A percentile compares a stretch with the other conserved stretches of the same genome.
Evolutionary conservation across 306 rosid genomes (phyloP).

Genomic region (Pachyrhizus erosus): DNA sequence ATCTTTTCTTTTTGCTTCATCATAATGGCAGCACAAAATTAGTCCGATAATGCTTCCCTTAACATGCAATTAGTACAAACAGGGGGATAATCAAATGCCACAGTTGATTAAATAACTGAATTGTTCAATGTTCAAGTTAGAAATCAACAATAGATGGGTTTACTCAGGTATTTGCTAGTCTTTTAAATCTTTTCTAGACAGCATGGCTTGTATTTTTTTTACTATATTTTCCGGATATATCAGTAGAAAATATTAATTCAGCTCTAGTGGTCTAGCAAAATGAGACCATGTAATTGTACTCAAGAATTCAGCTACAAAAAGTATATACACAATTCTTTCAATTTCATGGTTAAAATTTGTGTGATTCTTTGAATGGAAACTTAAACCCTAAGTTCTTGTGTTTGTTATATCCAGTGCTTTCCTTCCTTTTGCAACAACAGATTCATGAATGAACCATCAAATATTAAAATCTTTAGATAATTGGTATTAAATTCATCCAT

Average conservation of each 20-base stretch:
- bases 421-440: constrained; percentile 24
- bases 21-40: constrained; percentile 8
- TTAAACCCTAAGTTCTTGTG: neutral
- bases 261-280: constrained; percentile 29
- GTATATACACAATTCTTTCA: neutral
- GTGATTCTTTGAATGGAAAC: constrained; percentile 29
- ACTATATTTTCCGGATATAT: constrained; percentile 18
- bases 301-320: constrained; percentile 11
- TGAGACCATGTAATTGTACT: neutral
- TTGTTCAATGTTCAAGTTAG: constrained; percentile 31
- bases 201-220: constrained; percentile 9
- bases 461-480: constrained; percentile 1
- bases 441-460: constrained; percentile 6
- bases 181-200: constrained; percentile 21
- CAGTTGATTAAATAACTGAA: constrained; percentile 16
- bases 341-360: constrained; percentile 9
- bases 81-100: constrained; percentile 21
- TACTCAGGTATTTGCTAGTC: constrained; percentile 22
- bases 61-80: constrained; percentile 17
- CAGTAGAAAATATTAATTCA: neutral
- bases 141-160: constrained; percentile 5
- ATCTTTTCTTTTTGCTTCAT: neutral
- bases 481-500: constrained; percentile 14
- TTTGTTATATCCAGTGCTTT: constrained; percentile 21
- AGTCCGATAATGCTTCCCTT: neutral